phyloP scores from a whole-genome alignment of 495 filamentous ascomycete genomes.

The Parmelia sp. region DNA sequence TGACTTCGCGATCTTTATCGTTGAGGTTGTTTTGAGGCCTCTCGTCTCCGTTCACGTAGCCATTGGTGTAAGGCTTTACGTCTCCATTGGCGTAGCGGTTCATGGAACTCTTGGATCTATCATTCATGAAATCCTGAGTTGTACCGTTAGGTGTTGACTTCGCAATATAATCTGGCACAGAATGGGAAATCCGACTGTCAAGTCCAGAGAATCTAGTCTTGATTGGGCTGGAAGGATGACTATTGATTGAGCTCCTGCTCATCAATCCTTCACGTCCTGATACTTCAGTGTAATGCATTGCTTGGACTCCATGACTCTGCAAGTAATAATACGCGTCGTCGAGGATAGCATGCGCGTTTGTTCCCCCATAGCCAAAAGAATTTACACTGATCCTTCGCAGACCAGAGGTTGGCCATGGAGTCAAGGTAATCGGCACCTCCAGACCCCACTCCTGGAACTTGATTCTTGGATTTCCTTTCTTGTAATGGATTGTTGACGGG shows the following conservation, averaged over 20 bases:
- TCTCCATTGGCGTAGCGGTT: constrained; percentile 8
- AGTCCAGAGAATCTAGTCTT: constrained; percentile 8
- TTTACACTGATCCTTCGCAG: constrained; percentile 34
- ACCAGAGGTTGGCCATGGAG: constrained; percentile 24
- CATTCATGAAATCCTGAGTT: constrained; percentile 7
- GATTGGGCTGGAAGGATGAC: constrained; percentile 6
- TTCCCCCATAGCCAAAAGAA: constrained; percentile 37
- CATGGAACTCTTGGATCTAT: not conserved
- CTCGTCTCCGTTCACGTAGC: constrained; percentile 4
- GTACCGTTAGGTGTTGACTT: constrained; percentile 2
- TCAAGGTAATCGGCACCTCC: too few species aligned
- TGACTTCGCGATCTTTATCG: constrained; percentile 1
- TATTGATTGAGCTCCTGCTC: constrained; percentile 2
- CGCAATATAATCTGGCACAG: constrained; percentile 8
- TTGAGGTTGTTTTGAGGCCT: not conserved
- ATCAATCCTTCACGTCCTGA: not conserved
- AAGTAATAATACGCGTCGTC: constrained; percentile 33
- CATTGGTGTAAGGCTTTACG: constrained; percentile 10
- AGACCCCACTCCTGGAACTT: too few species aligned
- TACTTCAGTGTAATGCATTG: too few species aligned
- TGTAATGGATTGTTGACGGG: constrained; percentile 34
- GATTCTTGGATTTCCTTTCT: too few species aligned
- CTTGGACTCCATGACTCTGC: not conserved
- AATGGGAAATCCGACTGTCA: constrained; percentile 7
- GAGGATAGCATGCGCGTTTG: constrained; percentile 32